Conservation (phyloP, 805 yeast species). For the Yarrowia sp. region DNA sequence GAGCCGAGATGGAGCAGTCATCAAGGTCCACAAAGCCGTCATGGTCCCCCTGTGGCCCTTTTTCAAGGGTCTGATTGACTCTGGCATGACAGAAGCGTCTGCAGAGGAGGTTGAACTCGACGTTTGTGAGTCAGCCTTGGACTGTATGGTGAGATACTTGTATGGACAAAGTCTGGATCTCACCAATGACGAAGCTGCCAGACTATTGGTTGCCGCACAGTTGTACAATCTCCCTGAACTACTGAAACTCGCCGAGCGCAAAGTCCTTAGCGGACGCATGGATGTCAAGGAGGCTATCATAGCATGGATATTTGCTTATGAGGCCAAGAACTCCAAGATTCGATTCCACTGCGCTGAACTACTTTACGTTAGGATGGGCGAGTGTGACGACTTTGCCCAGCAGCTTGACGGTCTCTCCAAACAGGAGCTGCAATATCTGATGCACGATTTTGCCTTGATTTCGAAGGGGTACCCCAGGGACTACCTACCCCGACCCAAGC, state of each 20-base stretch:
- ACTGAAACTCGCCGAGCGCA: neutral
- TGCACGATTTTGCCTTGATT: neutral
- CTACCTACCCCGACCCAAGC: too few species aligned
- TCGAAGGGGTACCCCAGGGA: too few species aligned
- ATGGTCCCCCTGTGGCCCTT: slow-evolving; percentile 1
- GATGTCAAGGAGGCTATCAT: neutral
- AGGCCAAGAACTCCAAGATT: neutral
- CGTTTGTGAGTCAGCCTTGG: neutral
- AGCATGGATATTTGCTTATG: neutral
- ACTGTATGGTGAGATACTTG: neutral
- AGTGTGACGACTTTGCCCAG: neutral
- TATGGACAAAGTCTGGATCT: neutral
- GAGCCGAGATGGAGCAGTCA: neutral
- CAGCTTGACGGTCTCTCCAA: neutral
- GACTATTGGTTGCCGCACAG: neutral
- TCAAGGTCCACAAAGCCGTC: neutral
- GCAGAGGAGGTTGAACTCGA: neutral
- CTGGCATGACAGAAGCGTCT: neutral
- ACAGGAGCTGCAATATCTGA: neutral
- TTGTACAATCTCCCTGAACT: neutral
- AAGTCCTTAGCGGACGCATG: neutral
- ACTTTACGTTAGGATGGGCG: neutral
- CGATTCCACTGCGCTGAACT: neutral
- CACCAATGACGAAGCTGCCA: neutral
- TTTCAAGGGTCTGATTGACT: neutral